Conservation (phyloP, 768 basidiomycete species). For the Xanthoconium purpureum region DNA sequence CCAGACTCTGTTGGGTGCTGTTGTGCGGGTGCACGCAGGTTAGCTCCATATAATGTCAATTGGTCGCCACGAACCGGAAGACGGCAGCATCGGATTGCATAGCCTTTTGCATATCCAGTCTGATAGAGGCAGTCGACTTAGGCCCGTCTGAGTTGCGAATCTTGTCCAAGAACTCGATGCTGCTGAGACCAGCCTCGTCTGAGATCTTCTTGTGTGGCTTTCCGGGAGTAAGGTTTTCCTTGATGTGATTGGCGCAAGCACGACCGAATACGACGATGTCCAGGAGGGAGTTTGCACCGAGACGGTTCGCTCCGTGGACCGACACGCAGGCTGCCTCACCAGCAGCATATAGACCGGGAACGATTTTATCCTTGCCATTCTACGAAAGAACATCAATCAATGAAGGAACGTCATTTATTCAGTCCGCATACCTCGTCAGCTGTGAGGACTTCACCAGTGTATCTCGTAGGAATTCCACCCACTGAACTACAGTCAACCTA, state of each 20-base stretch:
- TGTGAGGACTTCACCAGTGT: conserved; percentile 96
- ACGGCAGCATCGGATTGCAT: conserved; percentile 99
- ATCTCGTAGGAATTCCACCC: conserved; percentile 99
- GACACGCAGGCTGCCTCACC: conserved; percentile 99
- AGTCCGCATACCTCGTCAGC: conserved; percentile 52
- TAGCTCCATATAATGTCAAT: not conserved
- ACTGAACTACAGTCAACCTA: conserved; percentile 44
- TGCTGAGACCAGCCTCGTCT: conserved; percentile 79
- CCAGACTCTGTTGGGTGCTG: conserved; percentile 84
- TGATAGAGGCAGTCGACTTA: conserved; percentile 83
- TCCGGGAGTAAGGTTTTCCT: conserved; percentile 83
- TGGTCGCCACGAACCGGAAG: conserved; percentile 61
- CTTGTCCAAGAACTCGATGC: conserved; percentile 85
- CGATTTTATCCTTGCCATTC: conserved; percentile 88
- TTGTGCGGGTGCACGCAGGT: conserved; percentile 1
- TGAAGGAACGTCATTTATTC: not conserved
- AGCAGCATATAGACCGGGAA: conserved; percentile 96
- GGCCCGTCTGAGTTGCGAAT: conserved; percentile 81
- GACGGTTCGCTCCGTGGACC: conserved; percentile 98
- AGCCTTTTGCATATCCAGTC: conserved; percentile 96
- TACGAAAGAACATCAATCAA: conserved; percentile 17
- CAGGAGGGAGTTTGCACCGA: conserved; percentile 97
- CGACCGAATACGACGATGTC: conserved; percentile 99
- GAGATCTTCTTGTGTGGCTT: conserved; percentile 87
- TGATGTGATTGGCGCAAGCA: conserved; percentile 98